A percentile compares a stretch with the other conserved stretches of the same genome.
phyloP scores from a whole-genome alignment of 2,329 filamentous ascomycete species.

The Neofusicoccum sp. region DNA sequence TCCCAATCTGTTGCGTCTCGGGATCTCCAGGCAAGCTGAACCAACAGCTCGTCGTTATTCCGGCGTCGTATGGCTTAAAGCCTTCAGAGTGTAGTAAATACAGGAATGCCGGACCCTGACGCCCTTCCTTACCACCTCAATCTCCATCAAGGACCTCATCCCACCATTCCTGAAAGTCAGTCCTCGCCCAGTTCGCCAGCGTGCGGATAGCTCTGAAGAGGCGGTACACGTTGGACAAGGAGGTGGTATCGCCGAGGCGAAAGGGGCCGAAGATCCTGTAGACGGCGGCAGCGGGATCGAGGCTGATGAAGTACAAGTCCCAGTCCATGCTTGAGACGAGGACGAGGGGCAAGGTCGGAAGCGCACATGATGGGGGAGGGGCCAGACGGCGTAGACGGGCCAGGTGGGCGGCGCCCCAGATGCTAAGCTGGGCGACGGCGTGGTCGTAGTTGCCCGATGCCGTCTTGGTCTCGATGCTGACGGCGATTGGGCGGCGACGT shows the following conservation, averaged over 20 bases:
- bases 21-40: too few relatives aligned
- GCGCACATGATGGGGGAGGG: conserved; percentile 16
- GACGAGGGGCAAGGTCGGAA: conserved; percentile 15
- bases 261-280: neutral
- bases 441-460: conserved; percentile 5
- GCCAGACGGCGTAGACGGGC: conserved; percentile 11
- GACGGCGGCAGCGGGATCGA: neutral
- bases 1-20: too few relatives aligned
- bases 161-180: conserved; percentile 3
- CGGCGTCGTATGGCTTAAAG: too few relatives aligned
- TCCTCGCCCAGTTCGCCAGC: conserved; percentile 11
- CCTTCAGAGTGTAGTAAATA: too few relatives aligned
- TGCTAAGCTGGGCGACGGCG: conserved; percentile 10
- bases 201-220: conserved; percentile 6
- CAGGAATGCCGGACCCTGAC: too few relatives aligned
- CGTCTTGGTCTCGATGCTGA: conserved; percentile 17
- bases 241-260: neutral
- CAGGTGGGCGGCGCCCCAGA: conserved; percentile 16
- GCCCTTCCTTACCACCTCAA: too few relatives aligned
- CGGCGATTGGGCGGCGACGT: neutral
- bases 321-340: conserved; percentile 12
- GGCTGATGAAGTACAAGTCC: conserved; percentile 12
- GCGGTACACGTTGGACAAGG: conserved; percentile 13
- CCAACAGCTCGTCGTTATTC: too few relatives aligned
- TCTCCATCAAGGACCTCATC: neutral